Evolutionary conservation across 345 rosid species (phyloP).

Genomic region (Salix suchowensis): DNA sequence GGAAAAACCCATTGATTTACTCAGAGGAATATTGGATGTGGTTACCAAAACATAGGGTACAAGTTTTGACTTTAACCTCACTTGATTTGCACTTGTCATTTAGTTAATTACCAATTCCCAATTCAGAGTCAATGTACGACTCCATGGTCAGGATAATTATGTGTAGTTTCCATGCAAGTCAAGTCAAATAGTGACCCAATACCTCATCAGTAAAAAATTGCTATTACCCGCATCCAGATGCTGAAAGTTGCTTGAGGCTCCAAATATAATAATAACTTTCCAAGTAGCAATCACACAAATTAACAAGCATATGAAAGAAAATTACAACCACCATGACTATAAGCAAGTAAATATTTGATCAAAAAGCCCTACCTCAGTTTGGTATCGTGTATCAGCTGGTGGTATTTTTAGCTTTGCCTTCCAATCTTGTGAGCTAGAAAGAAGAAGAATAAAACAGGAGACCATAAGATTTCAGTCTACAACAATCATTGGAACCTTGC

Average conservation of each 20-base stretch:
- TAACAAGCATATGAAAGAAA: neutral
- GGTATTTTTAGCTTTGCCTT: slow-evolving; percentile 73
- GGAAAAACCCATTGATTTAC: neutral
- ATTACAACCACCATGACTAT: neutral
- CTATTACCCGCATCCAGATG: neutral
- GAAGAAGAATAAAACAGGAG: neutral
- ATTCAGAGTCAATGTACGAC: neutral
- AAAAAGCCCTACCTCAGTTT: slow-evolving; percentile 63
- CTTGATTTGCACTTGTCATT: neutral
- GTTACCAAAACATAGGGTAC: neutral
- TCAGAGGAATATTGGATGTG: neutral
- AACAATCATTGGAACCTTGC: neutral
- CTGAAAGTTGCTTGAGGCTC: neutral
- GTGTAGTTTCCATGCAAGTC: neutral
- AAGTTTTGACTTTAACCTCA: neutral
- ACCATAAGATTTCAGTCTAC: neutral
- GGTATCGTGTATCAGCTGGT: slow-evolving; percentile 70
- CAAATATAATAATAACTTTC: neutral
- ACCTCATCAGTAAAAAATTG: too few relatives aligned
- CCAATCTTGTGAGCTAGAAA: slow-evolving; percentile 76
- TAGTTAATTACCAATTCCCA: neutral
- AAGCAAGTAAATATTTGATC: neutral
- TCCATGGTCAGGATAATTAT: neutral
- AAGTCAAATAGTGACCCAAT: too few relatives aligned
- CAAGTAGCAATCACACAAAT: neutral